A percentile compares a stretch with the other conserved stretches of the same genome.
These are phyloP conservation scores for Oryza meyeriana DNA, from an alignment of 176 grass and related monocot genomes.

Conservation along the genomic window DNA sequence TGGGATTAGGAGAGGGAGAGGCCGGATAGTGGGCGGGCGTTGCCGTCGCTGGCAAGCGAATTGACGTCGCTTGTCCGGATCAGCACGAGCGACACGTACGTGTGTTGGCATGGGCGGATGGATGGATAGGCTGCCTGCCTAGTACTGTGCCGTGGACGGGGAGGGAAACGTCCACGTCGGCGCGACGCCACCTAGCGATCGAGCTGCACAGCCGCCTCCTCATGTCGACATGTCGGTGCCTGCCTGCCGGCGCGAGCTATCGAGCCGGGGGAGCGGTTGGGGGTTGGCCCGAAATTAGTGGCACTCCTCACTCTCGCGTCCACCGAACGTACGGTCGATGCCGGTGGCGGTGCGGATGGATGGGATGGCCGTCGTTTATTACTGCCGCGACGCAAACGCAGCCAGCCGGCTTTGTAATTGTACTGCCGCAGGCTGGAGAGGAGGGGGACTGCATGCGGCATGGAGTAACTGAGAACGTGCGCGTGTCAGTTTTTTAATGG, in stretches of 20 bases:
- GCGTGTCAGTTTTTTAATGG: neutral
- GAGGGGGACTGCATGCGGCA: neutral
- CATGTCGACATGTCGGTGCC: neutral
- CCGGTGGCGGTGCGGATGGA: neutral
- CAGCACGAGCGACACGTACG: neutral
- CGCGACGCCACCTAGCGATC: constrained; percentile 12
- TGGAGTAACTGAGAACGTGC: neutral
- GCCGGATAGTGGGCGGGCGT: constrained; percentile 7
- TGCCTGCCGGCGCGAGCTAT: neutral
- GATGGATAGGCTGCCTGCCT: neutral
- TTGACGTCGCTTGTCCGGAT: constrained; percentile 35
- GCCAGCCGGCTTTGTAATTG: neutral
- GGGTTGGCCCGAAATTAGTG: neutral
- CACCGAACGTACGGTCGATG: neutral
- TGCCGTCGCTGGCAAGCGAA: constrained; percentile 36
- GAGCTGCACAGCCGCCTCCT: neutral
- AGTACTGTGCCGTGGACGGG: constrained; percentile 36
- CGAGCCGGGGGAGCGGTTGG: neutral
- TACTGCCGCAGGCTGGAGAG: neutral
- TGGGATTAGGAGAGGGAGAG: neutral
- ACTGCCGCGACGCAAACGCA: neutral
- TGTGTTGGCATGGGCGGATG: neutral
- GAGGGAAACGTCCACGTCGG: constrained; percentile 61
- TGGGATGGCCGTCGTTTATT: neutral
- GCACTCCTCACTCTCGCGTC: neutral